phyloP scores from a whole-genome alignment of 2,329 filamentous ascomycete genomes.

The Diaporthe sp. region DNA sequence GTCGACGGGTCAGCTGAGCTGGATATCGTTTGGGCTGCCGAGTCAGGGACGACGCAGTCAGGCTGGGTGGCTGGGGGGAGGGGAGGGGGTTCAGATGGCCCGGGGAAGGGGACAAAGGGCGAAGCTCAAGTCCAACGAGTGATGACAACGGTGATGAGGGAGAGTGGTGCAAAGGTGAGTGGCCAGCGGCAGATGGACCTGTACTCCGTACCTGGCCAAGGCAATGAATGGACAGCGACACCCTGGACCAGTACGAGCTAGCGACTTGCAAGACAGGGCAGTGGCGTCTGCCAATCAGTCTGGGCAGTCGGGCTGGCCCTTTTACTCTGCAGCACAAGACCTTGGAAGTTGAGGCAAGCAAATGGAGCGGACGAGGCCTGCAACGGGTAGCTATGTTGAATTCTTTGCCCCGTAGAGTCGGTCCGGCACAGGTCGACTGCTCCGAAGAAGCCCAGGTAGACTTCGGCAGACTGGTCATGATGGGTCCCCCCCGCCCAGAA shows the following conservation, averaged over 20 bases:
- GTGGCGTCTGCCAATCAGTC: conserved; percentile 1
- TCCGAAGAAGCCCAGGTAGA: conserved; percentile 3
- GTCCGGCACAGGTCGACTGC: not conserved
- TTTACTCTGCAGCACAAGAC: not conserved
- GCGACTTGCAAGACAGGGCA: not conserved
- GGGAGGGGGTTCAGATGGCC: not conserved
- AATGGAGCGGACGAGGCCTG: not conserved
- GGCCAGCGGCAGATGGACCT: conserved; percentile 4
- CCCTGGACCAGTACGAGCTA: not conserved
- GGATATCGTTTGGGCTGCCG: conserved; percentile 16
- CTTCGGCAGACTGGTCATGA: not conserved
- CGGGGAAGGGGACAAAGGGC: not conserved
- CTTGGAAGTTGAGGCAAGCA: too few species aligned
- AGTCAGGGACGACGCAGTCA: conserved; percentile 16
- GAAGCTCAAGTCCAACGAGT: conserved; percentile 10
- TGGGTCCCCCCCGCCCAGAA: conserved; percentile 10
- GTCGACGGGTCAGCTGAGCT: conserved; percentile 25
- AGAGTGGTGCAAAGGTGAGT: conserved; percentile 6
- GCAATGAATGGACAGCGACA: not conserved
- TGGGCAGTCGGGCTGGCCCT: not conserved
- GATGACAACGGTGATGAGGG: conserved; percentile 1
- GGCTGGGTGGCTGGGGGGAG: not conserved
- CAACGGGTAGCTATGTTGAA: not conserved
- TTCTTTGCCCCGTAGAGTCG: not conserved
- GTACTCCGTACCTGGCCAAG: not conserved